Percentiles rank a stretch among this genome's conserved stretches.
Conservation (phyloP, 495 filamentous ascomycete species). For the Neurospora sp. region DNA sequence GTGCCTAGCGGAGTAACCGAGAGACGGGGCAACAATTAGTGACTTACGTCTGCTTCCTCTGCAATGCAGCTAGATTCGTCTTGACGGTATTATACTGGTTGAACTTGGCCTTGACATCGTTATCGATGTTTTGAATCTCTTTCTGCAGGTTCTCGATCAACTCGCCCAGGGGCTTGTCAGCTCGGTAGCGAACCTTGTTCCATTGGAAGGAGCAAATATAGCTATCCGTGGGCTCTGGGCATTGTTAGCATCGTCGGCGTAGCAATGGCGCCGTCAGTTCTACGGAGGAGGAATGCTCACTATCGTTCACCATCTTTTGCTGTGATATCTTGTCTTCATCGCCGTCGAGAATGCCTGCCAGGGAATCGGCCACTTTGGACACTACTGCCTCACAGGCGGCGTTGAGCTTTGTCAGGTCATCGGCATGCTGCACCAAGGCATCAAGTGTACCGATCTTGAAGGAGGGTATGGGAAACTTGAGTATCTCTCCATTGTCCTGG, state of each 20-base stretch:
- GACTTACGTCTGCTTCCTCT: constrained; percentile 65
- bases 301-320: constrained; percentile 93
- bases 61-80: constrained; percentile 63
- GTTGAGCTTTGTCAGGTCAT: constrained; percentile 86
- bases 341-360: constrained; percentile 68
- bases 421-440: constrained; percentile 91
- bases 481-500: constrained; percentile 63
- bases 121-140: constrained; percentile 81
- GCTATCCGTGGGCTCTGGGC: constrained; percentile 77
- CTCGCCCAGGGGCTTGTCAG: constrained; percentile 78
- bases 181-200: constrained; percentile 95
- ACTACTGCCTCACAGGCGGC: constrained; percentile 70
- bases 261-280: not conserved
- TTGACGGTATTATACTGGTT: constrained; percentile 86
- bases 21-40: constrained; percentile 27
- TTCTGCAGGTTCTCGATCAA: constrained; percentile 79
- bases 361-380: constrained; percentile 75
- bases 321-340: constrained; percentile 73
- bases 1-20: constrained; percentile 7
- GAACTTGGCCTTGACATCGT: constrained; percentile 87
- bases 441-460: constrained; percentile 98
- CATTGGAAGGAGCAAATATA: constrained; percentile 83
- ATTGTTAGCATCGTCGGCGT: not conserved
- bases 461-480: constrained; percentile 73
- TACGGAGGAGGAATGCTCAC: constrained; percentile 39